Conservation (phyloP, 495 filamentous ascomycete genomes). For the Lasiosphaeriaceae sp. region DNA sequence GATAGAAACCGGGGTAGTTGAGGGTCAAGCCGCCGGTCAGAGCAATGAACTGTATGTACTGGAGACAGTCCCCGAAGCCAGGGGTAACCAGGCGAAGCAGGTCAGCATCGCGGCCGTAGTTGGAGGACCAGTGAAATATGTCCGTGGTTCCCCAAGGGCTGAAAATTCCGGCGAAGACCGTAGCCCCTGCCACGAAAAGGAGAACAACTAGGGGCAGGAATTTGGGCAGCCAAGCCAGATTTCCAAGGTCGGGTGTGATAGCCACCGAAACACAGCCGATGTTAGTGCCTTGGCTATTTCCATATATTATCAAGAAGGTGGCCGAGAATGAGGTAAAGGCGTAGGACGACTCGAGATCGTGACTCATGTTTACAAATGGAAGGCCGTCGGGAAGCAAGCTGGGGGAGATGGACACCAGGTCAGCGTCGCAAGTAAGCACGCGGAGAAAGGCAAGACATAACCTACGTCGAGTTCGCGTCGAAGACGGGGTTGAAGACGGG, state of each 20-base stretch:
- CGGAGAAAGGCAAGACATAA: neutral
- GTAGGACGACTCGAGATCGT: conserved; percentile 77
- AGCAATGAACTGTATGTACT: conserved; percentile 93
- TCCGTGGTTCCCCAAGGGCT: conserved; percentile 93
- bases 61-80: conserved; percentile 93
- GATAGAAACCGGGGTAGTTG: conserved; percentile 90
- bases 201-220: conserved; percentile 78
- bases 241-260: conserved; percentile 72
- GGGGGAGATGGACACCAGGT: conserved; percentile 12
- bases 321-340: conserved; percentile 76
- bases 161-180: conserved; percentile 74
- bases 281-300: conserved; percentile 55
- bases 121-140: conserved; percentile 89
- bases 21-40: conserved; percentile 81
- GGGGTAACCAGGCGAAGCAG: conserved; percentile 89
- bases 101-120: conserved; percentile 92
- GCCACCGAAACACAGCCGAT: conserved; percentile 76
- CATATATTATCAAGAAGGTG: conserved; percentile 68
- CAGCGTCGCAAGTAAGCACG: neutral
- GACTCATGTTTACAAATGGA: conserved; percentile 60
- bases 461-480: conserved; percentile 53
- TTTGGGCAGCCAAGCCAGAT: conserved; percentile 61
- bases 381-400: conserved; percentile 48
- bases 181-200: conserved; percentile 74
- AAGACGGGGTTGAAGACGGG: conserved; percentile 77